Evolutionary conservation across 352 stramenopile species (phyloP), one percentile per base, ranked within the genome.

Genomic region (Phytopythium ostracodes): DNA sequence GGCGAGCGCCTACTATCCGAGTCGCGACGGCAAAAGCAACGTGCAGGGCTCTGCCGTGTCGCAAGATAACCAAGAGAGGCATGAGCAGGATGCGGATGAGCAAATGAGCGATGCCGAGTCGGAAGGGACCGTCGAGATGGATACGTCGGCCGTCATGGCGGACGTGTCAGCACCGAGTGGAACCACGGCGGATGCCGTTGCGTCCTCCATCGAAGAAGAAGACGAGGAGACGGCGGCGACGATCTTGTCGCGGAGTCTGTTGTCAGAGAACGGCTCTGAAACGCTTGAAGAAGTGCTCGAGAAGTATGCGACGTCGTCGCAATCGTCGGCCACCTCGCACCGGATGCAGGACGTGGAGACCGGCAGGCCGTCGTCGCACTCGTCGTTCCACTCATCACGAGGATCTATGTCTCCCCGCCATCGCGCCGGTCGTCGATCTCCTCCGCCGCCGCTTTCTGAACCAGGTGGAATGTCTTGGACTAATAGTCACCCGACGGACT

Each of bases 211-310:
- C 7, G 47, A 59, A 31, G 50, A 53, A 15, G 60, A 61, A 2
- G 56, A 73, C 25, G 60, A 62, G n/a, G 50, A 62, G 33, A 51
- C 68, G 10, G 65, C 74, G 2, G 55, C 72, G 18, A 56, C 60
- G 8, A 70, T 72, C 12, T 42, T 76, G 24, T 73, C 72, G 52
- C 67, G 40, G 8, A 80, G 70, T 51, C 71, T 68, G 14, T 51
- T 81, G 29, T 63, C 79, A 20, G 68, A 82, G 17, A 72, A 81
- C 58, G 50, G 67, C 25, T 62, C 78, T 10, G 75, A 87, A 55
- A 79, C 68, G 33, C 83, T 87, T 29, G 75, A 87, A 29, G 71
- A 87, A 44, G 77, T 87, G 31, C 83, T 84, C 56, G 51, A 72
- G 18, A 73, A 83, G 46, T 87, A 87, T 56, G 75, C 77, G 35